Evolutionary conservation across 352 stramenopile species (phyloP).

Genomic region (Phytophthora ramorum): DNA sequence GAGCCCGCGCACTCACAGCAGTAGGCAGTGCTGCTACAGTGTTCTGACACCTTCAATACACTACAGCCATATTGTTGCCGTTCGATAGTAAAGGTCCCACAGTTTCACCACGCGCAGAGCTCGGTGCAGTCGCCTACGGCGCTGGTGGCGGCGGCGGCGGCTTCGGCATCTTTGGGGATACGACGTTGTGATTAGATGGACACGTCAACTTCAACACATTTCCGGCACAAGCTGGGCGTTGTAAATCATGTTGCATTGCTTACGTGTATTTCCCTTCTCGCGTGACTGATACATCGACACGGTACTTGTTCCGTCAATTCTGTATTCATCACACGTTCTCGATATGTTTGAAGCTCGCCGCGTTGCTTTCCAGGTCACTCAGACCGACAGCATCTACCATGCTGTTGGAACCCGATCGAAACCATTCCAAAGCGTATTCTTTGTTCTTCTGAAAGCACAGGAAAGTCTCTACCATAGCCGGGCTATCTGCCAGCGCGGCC

Average conservation of each 20-base stretch:
- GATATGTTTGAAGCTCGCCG: constrained; percentile 71
- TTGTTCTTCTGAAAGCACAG: constrained; percentile 89
- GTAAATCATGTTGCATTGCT: not conserved
- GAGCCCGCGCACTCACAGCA: not conserved
- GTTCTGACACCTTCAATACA: constrained; percentile 11
- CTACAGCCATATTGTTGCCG: constrained; percentile 6
- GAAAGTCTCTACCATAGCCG: constrained; percentile 72
- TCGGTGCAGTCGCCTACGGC: too few relatives aligned
- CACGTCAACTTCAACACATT: not conserved
- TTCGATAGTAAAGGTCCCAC: too few relatives aligned
- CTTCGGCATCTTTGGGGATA: not conserved
- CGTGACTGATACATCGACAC: constrained; percentile 14
- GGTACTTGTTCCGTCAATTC: constrained; percentile 3
- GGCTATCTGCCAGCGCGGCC: constrained; percentile 50
- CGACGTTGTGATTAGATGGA: not conserved
- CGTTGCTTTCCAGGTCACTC: constrained; percentile 43
- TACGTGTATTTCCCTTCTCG: not conserved
- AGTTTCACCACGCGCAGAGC: too few relatives aligned
- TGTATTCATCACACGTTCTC: constrained; percentile 62
- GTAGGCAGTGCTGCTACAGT: not conserved
- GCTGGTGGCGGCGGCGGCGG: too few relatives aligned
- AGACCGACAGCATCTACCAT: constrained; percentile 33
- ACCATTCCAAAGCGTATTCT: constrained; percentile 77
- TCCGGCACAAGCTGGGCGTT: too few relatives aligned
- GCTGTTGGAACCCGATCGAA: constrained; percentile 51